Evolutionary conservation across 108 stramenopile species (phyloP), one percentile per base, ranked within the genome.

Genomic region (Nitzschia putrida): DNA sequence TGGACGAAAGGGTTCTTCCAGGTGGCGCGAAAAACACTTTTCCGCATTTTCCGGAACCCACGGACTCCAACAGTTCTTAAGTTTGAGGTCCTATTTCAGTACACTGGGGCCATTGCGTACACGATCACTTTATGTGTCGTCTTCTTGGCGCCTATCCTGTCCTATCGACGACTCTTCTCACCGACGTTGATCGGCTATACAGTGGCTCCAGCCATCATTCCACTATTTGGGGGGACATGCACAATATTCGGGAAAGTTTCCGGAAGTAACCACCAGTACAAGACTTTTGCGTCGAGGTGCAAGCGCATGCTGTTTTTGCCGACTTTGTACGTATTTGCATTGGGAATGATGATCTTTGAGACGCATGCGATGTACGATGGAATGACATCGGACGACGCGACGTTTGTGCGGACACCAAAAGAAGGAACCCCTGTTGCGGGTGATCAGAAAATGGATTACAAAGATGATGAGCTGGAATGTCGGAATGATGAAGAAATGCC

Each of bases 1-100:
- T 74, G 73, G 73, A 74, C 73, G 8, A 74, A 74, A 44, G 73
- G 73, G 6, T 68, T 41, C 9, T 53, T 57, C 21, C 66, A 74
- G 29, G 56, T 67, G 11, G 12, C 55, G 10, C 66, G 72, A 0
- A 57, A 41, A 16, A 22, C n/a, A 6, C 34, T 61, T 54, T 11
- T 11, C 16, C 21, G 64, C 10, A 41, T 73, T 57, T 55, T 40
- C 3, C 14, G 47, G 6, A 18, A 49, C 18, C 47, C 47, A 18
- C 14, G 18, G 18, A 49, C 47, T 4, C 47, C 47, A 1, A 18
- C 18, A 18, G n/a, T 16, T 16, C 14, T 49, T 3, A 49, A 49
- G 6, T 49, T 49, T 18, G 47, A 49, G 47, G 47, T 49, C 6
- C 18, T 49, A 2, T 49, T 49, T 18, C 47, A 49, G 47, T 49